Evolutionary conservation across 768 basidiomycete species (phyloP), one percentile per base, ranked within the genome.

Genomic region (Krasilnikovozyma curviuscula): DNA sequence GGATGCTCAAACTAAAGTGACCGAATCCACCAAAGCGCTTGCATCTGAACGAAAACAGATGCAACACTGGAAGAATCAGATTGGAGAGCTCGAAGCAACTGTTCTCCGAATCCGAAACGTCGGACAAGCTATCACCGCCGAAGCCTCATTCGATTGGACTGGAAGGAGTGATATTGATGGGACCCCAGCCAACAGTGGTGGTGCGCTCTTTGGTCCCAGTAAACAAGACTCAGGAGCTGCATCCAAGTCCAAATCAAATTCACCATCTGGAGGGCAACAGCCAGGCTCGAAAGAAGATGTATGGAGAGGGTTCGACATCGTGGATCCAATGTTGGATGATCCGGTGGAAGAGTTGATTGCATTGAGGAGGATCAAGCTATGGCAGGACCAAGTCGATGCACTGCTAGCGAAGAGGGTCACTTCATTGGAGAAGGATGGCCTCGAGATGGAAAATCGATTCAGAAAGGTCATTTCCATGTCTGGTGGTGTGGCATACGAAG

Each of bases 391-490:
- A 47, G 75, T 82, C 66, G 78, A 85, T 57, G 72, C 74, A 48
- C 58, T 91, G 51, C 73, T 91, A 64, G 69, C 74, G 54, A 70
- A 73, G 51, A 71, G 83, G 52, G 65, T 93, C 50, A 71, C 73
- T 58, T 69, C 70, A 28, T 63, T 89, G 54, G 76, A 82, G 56
- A 83, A 80, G 38, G 77, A 78, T 27, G 80, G 79, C 57, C 79
- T 80, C 16, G 84, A 86, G 66, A 85, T 81, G 66, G 83, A 88
- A 61, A 79, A 81, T 57, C 79, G 86, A 64, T 91, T 83, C 68
- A 79, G 82, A 66, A 88, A 77, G 67, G 78, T 97, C 52, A 79
- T 98, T 23, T 77, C 85, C 13, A 67, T 88, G 34, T 89, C 84
- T 62, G 82, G 84, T 3, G 81, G 82, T 19, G 78, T 88, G 40